Conservation (phyloP, 306 rosid species). For the Echinosophora koreensis region DNA sequence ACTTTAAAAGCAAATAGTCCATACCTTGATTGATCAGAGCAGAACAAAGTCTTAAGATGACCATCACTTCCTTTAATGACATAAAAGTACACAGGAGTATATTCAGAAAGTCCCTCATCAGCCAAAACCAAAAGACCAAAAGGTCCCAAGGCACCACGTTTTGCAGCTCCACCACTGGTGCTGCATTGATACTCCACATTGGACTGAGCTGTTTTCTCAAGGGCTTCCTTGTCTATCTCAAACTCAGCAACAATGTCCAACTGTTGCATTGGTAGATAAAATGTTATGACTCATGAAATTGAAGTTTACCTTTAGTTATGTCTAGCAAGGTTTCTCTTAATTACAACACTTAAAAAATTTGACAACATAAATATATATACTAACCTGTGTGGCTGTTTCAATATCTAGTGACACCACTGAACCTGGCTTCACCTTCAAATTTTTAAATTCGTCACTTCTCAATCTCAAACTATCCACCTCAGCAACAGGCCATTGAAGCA, state of each 20-base stretch:
- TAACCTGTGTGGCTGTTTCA: conserved; percentile 84
- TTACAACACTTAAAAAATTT: background rate
- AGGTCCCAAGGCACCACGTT: conserved; percentile 88
- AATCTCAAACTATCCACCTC: conserved; percentile 83
- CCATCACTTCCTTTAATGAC: conserved; percentile 68
- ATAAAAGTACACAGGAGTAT: conserved; percentile 83
- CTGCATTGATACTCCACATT: conserved; percentile 64
- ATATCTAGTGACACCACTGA: conserved; percentile 69
- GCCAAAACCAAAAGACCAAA: conserved; percentile 89
- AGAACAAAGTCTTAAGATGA: conserved; percentile 65
- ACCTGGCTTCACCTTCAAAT: conserved; percentile 69
- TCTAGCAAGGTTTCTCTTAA: background rate
- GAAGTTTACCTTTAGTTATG: background rate
- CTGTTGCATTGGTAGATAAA: conserved; percentile 50
- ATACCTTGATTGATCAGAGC: conserved; percentile 86
- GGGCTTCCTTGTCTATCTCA: conserved; percentile 73
- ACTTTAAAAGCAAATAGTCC: background rate
- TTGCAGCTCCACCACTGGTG: conserved; percentile 64
- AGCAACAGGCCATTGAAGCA: conserved; percentile 93
- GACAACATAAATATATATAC: conserved; percentile 14
- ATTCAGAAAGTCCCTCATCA: conserved; percentile 69
- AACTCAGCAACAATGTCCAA: conserved; percentile 85
- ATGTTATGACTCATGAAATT: conserved; percentile 28
- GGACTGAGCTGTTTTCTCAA: conserved; percentile 52
- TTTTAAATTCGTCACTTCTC: conserved; percentile 56